Conservation (phyloP, 352 stramenopile genomes). For the Pythium scleroteichum region DNA sequence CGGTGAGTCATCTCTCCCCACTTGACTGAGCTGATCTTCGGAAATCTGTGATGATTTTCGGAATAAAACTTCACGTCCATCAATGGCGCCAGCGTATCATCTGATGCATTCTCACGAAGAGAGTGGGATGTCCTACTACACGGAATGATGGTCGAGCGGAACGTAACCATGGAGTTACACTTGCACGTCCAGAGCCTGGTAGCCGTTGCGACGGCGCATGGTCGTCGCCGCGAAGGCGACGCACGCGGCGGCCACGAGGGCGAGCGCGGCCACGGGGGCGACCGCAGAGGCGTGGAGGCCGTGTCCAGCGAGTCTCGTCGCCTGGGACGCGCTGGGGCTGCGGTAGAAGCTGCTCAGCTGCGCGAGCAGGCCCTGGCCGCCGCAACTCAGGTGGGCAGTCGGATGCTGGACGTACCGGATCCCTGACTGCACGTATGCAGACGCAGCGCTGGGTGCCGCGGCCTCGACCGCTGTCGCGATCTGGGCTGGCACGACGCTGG, state of each 20-base stretch:
- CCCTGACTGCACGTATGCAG: slow-evolving; percentile 16
- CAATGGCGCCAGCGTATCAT: too few relatives aligned
- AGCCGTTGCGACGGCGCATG: slow-evolving; percentile 17
- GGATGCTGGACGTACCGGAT: slow-evolving; percentile 7
- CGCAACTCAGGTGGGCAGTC: slow-evolving; percentile 1
- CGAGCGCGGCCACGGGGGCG: neutral
- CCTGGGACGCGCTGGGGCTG: neutral
- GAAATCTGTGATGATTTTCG: too few relatives aligned
- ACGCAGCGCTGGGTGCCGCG: neutral
- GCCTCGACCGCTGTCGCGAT: neutral
- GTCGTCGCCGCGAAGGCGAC: slow-evolving; percentile 3
- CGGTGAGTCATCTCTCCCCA: too few relatives aligned
- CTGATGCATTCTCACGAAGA: too few relatives aligned
- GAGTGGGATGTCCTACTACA: neutral
- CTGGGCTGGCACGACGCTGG: neutral
- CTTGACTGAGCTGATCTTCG: too few relatives aligned
- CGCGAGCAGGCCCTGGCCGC: slow-evolving; percentile 8
- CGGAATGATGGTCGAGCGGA: slow-evolving; percentile 1
- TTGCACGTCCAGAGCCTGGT: neutral
- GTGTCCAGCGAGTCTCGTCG: neutral
- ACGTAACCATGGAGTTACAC: neutral
- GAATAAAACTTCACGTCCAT: too few relatives aligned
- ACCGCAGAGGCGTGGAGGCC: neutral
- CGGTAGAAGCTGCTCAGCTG: slow-evolving; percentile 22
- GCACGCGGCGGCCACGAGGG: neutral